A percentile compares a stretch with the other conserved stretches of the same genome.
phyloP scores from a whole-genome alignment of 176 grass and related monocot species.

The Calamus simplicifolius region DNA sequence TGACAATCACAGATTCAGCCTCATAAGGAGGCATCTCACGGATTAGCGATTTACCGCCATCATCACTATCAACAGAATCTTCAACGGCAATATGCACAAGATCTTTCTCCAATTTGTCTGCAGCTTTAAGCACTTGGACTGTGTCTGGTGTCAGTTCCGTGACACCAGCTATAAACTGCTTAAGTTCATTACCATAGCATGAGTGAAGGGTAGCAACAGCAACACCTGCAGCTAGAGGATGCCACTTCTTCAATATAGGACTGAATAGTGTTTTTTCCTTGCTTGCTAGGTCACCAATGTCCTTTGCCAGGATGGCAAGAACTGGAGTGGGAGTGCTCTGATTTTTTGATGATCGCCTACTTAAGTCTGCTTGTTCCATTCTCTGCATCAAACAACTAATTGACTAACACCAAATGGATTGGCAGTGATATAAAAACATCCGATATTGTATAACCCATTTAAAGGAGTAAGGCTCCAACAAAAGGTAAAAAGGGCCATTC shows the following conservation, averaged over 20 bases:
- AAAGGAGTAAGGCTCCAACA: no score
- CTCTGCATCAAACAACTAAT: slow-evolving; percentile 42
- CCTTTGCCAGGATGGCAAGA: slow-evolving; percentile 86
- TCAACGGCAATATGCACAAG: slow-evolving; percentile 95
- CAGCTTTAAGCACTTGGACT: slow-evolving; percentile 88
- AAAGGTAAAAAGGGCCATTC: no score
- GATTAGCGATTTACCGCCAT: slow-evolving; percentile 94
- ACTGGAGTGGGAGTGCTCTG: slow-evolving; percentile 42
- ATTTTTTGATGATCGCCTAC: slow-evolving; percentile 60
- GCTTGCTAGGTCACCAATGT: slow-evolving; percentile 74
- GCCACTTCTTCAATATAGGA: slow-evolving; percentile 84
- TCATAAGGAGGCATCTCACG: slow-evolving; percentile 98
- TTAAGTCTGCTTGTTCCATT: slow-evolving; percentile 99
- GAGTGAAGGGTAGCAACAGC: slow-evolving; percentile 96
- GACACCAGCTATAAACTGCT: slow-evolving; percentile 80
- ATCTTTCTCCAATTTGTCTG: slow-evolving; percentile 95
- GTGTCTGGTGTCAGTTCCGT: slow-evolving; percentile 74
- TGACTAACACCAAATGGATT: not conserved
- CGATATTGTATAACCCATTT: no score
- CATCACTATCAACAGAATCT: slow-evolving; percentile 98
- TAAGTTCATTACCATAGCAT: slow-evolving; percentile 92
- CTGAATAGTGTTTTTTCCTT: slow-evolving; percentile 98
- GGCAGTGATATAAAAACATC: no score
- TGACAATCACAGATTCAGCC: slow-evolving; percentile 88
- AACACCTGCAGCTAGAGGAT: slow-evolving; percentile 93